These are phyloP conservation scores for Pichia sp. DNA, from an alignment of 1,139 yeast species.

Conservation along the genomic window DNA sequence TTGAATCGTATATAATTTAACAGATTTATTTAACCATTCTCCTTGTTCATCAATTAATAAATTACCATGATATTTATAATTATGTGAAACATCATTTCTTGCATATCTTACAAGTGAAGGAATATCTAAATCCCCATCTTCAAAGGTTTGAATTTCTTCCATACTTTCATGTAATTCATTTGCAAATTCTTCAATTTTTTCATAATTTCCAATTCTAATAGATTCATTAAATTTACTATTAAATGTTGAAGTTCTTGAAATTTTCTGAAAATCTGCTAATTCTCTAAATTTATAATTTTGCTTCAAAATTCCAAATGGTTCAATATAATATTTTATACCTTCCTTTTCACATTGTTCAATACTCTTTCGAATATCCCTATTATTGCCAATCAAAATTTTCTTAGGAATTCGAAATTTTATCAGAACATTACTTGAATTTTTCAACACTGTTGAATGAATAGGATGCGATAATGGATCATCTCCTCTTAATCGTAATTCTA, in stretches of 20 bases:
- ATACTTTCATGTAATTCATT: conserved; percentile 37
- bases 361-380: conserved; percentile 49
- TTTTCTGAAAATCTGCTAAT: conserved; percentile 81
- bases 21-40: conserved; percentile 36
- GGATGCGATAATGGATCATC: conserved; percentile 82
- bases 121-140: conserved; percentile 51
- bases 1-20: conserved; percentile 44
- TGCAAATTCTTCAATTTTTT: conserved; percentile 39
- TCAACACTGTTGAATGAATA: conserved; percentile 42
- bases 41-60: conserved; percentile 50
- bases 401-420: conserved; percentile 69
- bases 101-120: conserved; percentile 89
- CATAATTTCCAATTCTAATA: conserved; percentile 36
- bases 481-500: conserved; percentile 60
- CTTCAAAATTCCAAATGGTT: conserved; percentile 65
- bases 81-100: conserved; percentile 66
- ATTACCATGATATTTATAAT: conserved; percentile 48
- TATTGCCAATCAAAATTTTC: conserved; percentile 41
- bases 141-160: conserved; percentile 24
- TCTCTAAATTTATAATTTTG: conserved; percentile 75
- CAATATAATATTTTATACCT: conserved; percentile 35
- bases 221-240: conserved; percentile 38
- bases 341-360: conserved; percentile 33
- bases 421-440: conserved; percentile 55
- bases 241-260: conserved; percentile 52